Evolutionary conservation across 2,329 filamentous ascomycete species (phyloP).

Genomic region (Penicillium sp.): DNA sequence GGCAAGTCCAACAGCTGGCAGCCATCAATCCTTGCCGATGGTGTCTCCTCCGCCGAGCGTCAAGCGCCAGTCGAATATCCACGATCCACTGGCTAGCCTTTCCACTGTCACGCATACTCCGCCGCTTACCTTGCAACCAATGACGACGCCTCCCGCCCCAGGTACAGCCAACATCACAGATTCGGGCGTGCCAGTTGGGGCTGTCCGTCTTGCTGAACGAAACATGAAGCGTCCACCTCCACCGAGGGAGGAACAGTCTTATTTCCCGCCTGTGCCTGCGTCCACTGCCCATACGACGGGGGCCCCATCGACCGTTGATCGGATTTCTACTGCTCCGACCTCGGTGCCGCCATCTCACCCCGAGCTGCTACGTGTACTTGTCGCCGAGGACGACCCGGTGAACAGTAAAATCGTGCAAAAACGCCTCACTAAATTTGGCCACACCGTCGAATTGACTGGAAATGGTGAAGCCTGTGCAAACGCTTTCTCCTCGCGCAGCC

Average conservation of each 20-base stretch:
- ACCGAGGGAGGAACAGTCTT: conserved; percentile 10
- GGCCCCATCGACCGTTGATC: conserved; percentile 3
- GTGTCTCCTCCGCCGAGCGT: conserved; percentile 4
- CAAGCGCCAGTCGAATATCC: conserved; percentile 2
- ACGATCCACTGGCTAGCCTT: conserved; percentile 12
- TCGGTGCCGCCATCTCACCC: conserved; percentile 1
- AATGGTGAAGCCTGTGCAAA: conserved; percentile 82
- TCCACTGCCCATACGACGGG: not conserved
- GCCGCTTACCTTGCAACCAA: conserved; percentile 12
- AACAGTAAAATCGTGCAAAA: conserved; percentile 82
- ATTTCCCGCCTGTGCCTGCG: conserved; percentile 13
- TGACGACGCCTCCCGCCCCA: conserved; percentile 19
- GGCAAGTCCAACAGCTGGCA: conserved; percentile 8
- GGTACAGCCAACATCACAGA: conserved; percentile 30
- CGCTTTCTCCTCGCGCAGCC: conserved; percentile 59
- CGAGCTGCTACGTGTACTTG: conserved; percentile 50
- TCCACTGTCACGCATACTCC: conserved; percentile 14
- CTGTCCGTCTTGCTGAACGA: conserved; percentile 27
- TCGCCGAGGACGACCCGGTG: conserved; percentile 84
- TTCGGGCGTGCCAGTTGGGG: conserved; percentile 31
- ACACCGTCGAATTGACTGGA: conserved; percentile 64
- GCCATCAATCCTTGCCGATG: conserved; percentile 1
- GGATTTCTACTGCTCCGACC: conserved; percentile 9
- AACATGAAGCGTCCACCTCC: conserved; percentile 5
- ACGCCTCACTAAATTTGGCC: conserved; percentile 68